A percentile compares a stretch with the other conserved stretches of the same genome.
phyloP scores from a whole-genome alignment of 331 rosid genomes.

The Spiraea crenata region DNA sequence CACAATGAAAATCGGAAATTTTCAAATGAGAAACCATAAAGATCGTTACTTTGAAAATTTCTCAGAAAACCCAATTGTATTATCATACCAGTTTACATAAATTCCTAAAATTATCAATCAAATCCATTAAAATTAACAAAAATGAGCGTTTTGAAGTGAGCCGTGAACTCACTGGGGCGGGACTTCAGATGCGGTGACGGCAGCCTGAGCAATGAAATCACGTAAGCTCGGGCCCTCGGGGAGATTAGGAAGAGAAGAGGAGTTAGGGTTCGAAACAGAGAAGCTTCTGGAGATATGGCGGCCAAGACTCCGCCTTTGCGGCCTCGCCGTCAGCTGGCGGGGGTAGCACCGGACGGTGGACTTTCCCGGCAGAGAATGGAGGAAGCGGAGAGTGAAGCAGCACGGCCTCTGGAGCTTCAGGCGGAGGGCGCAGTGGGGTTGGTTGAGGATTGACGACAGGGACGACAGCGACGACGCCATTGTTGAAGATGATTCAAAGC shows the following conservation, averaged over 20 bases:
- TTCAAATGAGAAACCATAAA: neutral
- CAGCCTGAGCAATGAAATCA: slow-evolving; percentile 48
- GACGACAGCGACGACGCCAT: slow-evolving; percentile 57
- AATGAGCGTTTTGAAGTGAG: neutral
- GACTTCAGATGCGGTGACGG: slow-evolving; percentile 52
- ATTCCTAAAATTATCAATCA: neutral
- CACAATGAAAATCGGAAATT: neutral
- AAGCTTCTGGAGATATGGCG: slow-evolving; percentile 38
- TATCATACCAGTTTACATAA: neutral
- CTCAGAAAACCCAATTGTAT: neutral
- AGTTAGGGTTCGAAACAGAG: slow-evolving; percentile 26
- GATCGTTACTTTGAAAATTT: neutral
- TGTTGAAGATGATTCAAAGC: neutral
- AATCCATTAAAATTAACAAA: neutral
- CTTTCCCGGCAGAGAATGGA: slow-evolving; percentile 24
- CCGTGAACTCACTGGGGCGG: slow-evolving; percentile 47
- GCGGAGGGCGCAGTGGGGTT: slow-evolving; percentile 48
- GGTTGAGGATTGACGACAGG: slow-evolving; percentile 59
- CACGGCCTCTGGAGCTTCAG: slow-evolving; percentile 45
- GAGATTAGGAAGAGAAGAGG: slow-evolving; percentile 18
- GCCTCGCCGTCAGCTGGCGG: slow-evolving; percentile 24
- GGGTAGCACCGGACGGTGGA: slow-evolving; percentile 22
- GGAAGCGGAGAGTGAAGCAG: slow-evolving; percentile 33
- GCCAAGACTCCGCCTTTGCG: slow-evolving; percentile 16
- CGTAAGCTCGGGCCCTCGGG: slow-evolving; percentile 41